These are phyloP conservation scores for Multifurca ochricompacta DNA, from an alignment of 768 basidiomycete species.

Conservation along the genomic window DNA sequence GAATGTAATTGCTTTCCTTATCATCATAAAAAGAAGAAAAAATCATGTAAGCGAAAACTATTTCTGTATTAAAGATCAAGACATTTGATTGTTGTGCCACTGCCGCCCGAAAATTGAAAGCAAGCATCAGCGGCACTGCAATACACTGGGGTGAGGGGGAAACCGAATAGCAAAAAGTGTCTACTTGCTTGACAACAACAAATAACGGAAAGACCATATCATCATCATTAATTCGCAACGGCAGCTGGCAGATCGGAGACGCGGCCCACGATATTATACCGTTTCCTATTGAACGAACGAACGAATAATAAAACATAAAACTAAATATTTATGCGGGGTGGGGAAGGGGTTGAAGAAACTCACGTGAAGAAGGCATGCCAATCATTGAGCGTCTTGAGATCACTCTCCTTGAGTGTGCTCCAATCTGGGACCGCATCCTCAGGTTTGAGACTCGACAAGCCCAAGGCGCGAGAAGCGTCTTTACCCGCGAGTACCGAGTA, in stretches of 20 bases:
- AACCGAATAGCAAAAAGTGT: too few relatives aligned
- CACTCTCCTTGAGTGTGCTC: slow-evolving; percentile 59
- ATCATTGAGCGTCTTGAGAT: slow-evolving; percentile 75
- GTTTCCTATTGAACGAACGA: slow-evolving; percentile 43
- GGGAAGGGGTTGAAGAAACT: slow-evolving; percentile 28
- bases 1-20: too few relatives aligned
- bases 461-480: slow-evolving; percentile 85
- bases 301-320: neutral
- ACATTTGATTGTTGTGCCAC: too few relatives aligned
- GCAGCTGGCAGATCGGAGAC: slow-evolving; percentile 48
- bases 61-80: too few relatives aligned
- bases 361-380: slow-evolving; percentile 87
- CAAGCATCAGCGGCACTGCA: too few relatives aligned
- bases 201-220: neutral
- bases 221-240: slow-evolving; percentile 27
- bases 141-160: too few relatives aligned
- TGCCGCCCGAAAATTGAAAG: too few relatives aligned
- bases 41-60: too few relatives aligned
- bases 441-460: slow-evolving; percentile 77
- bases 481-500: slow-evolving; percentile 90
- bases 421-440: slow-evolving; percentile 89
- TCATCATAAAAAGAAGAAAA: too few relatives aligned
- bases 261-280: slow-evolving; percentile 81
- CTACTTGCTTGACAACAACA: slow-evolving; percentile 10
- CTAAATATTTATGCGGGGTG: neutral